phyloP scores from a whole-genome alignment of 202 grass and related monocot species.

The Setaria italica region DNA sequence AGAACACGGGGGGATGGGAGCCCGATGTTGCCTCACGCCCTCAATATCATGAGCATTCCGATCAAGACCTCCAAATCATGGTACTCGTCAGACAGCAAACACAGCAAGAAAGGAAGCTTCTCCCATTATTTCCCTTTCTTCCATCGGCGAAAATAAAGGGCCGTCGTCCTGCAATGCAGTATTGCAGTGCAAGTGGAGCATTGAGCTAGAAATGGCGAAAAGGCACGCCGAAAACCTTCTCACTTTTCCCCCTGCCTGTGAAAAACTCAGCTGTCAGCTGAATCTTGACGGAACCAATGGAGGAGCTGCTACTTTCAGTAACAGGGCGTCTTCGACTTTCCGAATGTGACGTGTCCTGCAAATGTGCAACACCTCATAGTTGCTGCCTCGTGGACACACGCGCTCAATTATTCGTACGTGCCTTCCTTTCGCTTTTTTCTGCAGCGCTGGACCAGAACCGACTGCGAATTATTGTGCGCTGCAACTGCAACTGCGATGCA shows the following conservation, averaged over 20 bases:
- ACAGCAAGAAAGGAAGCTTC: conserved; percentile 22
- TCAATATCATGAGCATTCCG: conserved; percentile 17
- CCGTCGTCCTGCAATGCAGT: background rate
- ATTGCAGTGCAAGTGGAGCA: background rate
- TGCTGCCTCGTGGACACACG: conserved; percentile 16
- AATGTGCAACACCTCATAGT: conserved; percentile 17
- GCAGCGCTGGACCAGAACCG: conserved; percentile 42
- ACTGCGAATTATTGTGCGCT: conserved; percentile 37
- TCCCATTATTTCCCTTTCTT: no score
- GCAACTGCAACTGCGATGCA: background rate
- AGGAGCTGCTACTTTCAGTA: background rate
- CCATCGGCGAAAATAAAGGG: background rate
- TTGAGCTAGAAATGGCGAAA: background rate
- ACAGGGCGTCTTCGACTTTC: conserved; percentile 13
- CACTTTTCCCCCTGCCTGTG: background rate
- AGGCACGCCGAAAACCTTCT: background rate
- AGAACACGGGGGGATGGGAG: conserved; percentile 48
- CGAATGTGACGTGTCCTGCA: conserved; percentile 8
- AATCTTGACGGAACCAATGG: background rate
- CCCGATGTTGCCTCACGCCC: background rate
- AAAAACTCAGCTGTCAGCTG: background rate
- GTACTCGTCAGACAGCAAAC: background rate
- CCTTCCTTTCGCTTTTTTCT: conserved; percentile 51
- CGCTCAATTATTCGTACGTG: conserved; percentile 41
- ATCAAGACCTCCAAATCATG: conserved; percentile 40